These are phyloP conservation scores for Proteromonas lacertae DNA, from an alignment of 352 stramenopile species.

Conservation along the genomic window DNA sequence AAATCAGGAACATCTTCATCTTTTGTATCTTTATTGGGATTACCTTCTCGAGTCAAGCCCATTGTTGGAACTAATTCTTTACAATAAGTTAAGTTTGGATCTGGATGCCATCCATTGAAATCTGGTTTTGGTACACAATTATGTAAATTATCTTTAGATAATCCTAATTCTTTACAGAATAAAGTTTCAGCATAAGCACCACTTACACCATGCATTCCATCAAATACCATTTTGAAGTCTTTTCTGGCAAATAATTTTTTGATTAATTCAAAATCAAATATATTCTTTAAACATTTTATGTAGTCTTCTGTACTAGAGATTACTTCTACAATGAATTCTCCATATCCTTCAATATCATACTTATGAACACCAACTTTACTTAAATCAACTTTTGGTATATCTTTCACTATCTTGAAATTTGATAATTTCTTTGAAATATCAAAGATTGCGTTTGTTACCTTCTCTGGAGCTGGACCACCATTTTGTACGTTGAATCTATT, in stretches of 20 bases:
- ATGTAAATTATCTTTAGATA: conserved; percentile 25
- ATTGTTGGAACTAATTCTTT: conserved; percentile 63
- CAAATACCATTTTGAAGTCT: conserved; percentile 91
- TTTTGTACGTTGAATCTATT: conserved; percentile 96
- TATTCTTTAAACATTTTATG: conserved; percentile 71
- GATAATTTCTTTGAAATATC: conserved; percentile 64
- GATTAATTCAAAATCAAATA: conserved; percentile 93
- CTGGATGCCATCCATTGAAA: conserved; percentile 80
- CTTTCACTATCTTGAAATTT: conserved; percentile 46
- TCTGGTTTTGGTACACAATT: conserved; percentile 78
- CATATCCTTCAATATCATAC: conserved; percentile 18
- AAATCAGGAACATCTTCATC: conserved; percentile 40
- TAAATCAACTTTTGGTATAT: conserved; percentile 30
- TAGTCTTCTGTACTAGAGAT: conserved; percentile 76
- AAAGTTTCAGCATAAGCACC: conserved; percentile 70
- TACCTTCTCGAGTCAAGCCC: conserved; percentile 42
- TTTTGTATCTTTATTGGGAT: conserved; percentile 6
- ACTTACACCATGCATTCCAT: conserved; percentile 92
- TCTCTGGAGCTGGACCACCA: conserved; percentile 77
- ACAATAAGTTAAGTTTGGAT: conserved; percentile 98
- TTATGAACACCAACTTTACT: conserved; percentile 11
- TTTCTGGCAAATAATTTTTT: conserved; percentile 57
- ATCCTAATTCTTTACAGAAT: conserved; percentile 80
- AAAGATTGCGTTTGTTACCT: conserved; percentile 82
- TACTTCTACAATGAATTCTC: conserved; percentile 69